These are phyloP conservation scores for Roridomyces roridus DNA, from an alignment of 768 basidiomycete species.

Conservation along the genomic window DNA sequence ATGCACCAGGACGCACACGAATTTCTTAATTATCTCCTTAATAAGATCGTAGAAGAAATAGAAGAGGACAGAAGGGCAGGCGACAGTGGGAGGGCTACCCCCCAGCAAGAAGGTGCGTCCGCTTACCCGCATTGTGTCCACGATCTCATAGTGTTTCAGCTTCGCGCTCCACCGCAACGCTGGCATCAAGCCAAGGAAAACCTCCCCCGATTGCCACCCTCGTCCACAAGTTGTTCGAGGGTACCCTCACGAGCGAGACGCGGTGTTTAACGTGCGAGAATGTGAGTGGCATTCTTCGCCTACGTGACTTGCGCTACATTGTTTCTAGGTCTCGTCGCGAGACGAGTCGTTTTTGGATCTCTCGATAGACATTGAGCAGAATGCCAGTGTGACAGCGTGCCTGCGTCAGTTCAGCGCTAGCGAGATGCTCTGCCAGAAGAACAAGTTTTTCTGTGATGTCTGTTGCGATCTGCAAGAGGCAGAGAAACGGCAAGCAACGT, in stretches of 20 bases:
- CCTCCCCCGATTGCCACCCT: conserved; percentile 69
- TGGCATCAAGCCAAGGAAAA: conserved; percentile 53
- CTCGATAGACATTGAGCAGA: conserved; percentile 99
- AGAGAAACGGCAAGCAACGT: conserved; percentile 81
- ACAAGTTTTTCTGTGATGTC: conserved; percentile 98
- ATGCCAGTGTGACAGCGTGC: conserved; percentile 95
- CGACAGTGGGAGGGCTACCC: conserved; percentile 34
- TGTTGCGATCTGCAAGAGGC: conserved; percentile 98
- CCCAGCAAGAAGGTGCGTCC: conserved; percentile 67
- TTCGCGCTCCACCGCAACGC: conserved; percentile 62
- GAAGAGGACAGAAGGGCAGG: conserved; percentile 67
- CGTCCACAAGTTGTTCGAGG: conserved; percentile 93
- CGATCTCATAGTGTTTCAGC: conserved; percentile 43
- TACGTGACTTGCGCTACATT: conserved; percentile 10
- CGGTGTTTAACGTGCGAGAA: conserved; percentile 98
- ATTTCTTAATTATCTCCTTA: conserved; percentile 93
- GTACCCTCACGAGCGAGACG: conserved; percentile 94
- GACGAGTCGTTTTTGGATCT: conserved; percentile 97
- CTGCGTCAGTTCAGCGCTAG: conserved; percentile 95
- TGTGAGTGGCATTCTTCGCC: conserved; percentile 50
- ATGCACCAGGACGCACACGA: conserved; percentile 99
- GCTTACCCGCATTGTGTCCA: background rate
- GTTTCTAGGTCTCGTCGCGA: conserved; percentile 78
- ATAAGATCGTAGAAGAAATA: conserved; percentile 92
- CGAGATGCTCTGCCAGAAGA: conserved; percentile 97